Percentiles rank a stretch among this genome's conserved stretches.
Evolutionary conservation across 306 rosid genomes (phyloP).

Genomic region (Pterocarpus santalinus): DNA sequence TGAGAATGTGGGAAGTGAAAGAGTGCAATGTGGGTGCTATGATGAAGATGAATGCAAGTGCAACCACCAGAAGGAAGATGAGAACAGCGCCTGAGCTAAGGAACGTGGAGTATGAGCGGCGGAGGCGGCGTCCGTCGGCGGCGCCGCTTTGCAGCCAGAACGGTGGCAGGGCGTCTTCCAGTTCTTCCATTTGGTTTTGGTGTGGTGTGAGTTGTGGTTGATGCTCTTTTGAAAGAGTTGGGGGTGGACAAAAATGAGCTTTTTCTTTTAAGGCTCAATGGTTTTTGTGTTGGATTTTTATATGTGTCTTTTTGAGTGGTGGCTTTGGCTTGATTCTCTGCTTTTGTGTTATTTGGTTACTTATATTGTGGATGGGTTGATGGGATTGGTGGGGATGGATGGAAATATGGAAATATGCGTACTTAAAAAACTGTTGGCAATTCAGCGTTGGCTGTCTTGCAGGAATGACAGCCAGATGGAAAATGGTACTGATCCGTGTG

Average conservation of each 20-base stretch:
- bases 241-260: neutral
- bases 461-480: constrained; percentile 54
- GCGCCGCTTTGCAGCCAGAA: constrained; percentile 66
- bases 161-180: constrained; percentile 54
- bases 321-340: constrained; percentile 23
- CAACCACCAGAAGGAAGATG: constrained; percentile 53
- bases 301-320: neutral
- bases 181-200: constrained; percentile 55
- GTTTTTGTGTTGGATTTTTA: neutral
- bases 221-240: too few species aligned
- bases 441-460: constrained; percentile 55
- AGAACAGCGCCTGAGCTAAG: constrained; percentile 65
- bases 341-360: constrained; percentile 33
- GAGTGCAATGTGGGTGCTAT: constrained; percentile 64
- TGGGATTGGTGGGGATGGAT: constrained; percentile 27
- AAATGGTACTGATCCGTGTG: constrained; percentile 50
- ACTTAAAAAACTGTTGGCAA: constrained; percentile 34
- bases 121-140: constrained; percentile 47
- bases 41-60: constrained; percentile 57
- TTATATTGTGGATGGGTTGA: constrained; percentile 36
- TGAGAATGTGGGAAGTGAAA: constrained; percentile 64
- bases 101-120: constrained; percentile 61
- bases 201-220: neutral
- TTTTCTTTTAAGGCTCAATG: neutral
- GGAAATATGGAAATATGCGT: neutral